Evolutionary conservation across 139 green algal species (phyloP).

Genomic region (Coelastrella sp.): DNA sequence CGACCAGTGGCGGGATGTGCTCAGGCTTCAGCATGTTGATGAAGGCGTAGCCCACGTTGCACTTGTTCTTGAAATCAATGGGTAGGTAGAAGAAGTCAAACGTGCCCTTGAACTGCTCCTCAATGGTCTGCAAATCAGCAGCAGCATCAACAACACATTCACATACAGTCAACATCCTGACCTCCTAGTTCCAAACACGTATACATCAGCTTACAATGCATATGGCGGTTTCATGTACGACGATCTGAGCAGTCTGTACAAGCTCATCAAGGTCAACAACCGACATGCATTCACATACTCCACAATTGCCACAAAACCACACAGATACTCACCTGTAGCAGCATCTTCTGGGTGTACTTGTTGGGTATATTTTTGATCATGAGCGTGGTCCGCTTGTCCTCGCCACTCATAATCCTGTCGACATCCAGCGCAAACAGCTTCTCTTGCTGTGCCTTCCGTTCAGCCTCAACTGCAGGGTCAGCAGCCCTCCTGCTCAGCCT

Average conservation of each 20-base stretch:
- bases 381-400: constrained; percentile 95
- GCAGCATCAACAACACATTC: not conserved
- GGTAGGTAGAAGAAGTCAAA: constrained; percentile 96
- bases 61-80: constrained; percentile 99
- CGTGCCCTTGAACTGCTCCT: constrained; percentile 89
- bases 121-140: constrained; percentile 76
- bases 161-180: too few species aligned
- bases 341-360: constrained; percentile 99
- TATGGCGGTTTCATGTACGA: too few species aligned
- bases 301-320: not conserved
- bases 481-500: constrained; percentile 75
- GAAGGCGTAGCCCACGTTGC: constrained; percentile 99
- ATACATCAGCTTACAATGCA: too few species aligned
- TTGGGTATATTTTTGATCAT: constrained; percentile 99
- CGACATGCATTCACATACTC: not conserved
- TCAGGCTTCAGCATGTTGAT: constrained; percentile 94
- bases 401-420: constrained; percentile 70
- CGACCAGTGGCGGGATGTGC: constrained; percentile 87
- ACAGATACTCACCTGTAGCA: constrained; percentile 72
- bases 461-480: constrained; percentile 80
- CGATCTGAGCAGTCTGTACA: too few species aligned
- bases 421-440: constrained; percentile 90
- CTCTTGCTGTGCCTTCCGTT: constrained; percentile 84
- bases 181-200: not conserved
- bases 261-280: not conserved